phyloP scores from a whole-genome alignment of 2,329 filamentous ascomycete genomes.

The Apiospora rasikravindrae region DNA sequence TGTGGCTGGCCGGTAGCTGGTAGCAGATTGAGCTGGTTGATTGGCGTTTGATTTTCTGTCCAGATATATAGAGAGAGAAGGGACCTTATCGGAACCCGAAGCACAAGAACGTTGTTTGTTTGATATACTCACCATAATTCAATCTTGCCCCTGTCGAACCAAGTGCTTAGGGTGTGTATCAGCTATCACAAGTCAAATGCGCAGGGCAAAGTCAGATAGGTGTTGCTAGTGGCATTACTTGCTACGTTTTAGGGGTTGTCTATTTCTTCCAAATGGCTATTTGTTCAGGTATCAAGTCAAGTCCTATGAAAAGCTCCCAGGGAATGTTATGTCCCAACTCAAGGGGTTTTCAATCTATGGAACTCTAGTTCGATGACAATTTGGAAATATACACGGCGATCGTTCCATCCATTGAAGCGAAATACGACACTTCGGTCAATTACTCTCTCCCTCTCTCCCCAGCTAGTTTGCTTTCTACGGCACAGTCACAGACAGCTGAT shows the following conservation, averaged over 20 bases:
- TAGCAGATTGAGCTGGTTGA: slow-evolving; percentile 6
- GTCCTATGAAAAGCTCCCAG: no score
- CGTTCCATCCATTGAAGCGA: neutral
- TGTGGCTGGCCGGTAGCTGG: slow-evolving; percentile 16
- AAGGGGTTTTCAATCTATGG: neutral
- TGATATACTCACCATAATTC: neutral
- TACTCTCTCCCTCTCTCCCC: neutral
- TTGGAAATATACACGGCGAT: neutral
- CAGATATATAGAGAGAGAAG: neutral
- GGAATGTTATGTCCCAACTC: neutral
- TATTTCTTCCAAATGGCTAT: neutral
- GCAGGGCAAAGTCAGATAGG: no score
- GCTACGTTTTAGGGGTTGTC: slow-evolving; percentile 29
- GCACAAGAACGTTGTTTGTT: neutral
- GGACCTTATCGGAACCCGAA: neutral
- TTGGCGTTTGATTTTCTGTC: slow-evolving; percentile 1
- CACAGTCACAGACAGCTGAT: slow-evolving; percentile 46
- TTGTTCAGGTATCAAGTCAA: no score
- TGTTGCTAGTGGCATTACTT: no score
- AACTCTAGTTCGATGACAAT: neutral
- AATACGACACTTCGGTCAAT: neutral
- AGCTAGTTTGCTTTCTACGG: neutral
- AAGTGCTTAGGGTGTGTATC: neutral
- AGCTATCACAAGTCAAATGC: no score
- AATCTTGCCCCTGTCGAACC: neutral